Evolutionary conservation across 164 flowering plant genomes (phyloP).

Genomic region (Tetracentron sinense): DNA sequence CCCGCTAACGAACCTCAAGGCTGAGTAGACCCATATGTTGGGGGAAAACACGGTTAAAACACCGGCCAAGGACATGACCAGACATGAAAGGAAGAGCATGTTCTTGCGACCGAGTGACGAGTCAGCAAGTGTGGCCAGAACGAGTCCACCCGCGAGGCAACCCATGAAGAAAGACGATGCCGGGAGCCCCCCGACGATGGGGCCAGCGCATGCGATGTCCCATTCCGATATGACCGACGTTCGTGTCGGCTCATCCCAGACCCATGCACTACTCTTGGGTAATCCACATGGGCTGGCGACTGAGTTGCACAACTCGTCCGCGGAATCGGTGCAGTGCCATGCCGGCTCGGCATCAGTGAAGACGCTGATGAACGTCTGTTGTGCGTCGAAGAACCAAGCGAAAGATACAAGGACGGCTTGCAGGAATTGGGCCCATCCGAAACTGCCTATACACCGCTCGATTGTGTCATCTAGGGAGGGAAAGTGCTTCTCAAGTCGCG

Average conservation of each 20-base stretch:
- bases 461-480: slow-evolving; percentile 42
- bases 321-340: slow-evolving; percentile 42
- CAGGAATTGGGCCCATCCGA: slow-evolving; percentile 42
- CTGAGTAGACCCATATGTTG: slow-evolving; percentile 59
- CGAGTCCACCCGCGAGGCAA: slow-evolving; percentile 54
- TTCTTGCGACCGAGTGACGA: slow-evolving; percentile 63
- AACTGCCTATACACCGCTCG: slow-evolving; percentile 41
- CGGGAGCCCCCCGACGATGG: slow-evolving; percentile 52
- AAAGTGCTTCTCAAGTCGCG: slow-evolving; percentile 5
- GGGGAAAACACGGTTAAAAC: slow-evolving; percentile 32
- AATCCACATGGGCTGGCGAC: slow-evolving; percentile 30
- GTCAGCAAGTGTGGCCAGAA: slow-evolving; percentile 60
- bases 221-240: slow-evolving; percentile 54
- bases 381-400: slow-evolving; percentile 61
- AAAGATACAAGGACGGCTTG: slow-evolving; percentile 51
- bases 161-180: slow-evolving; percentile 64
- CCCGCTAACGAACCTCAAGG: slow-evolving; percentile 46
- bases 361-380: slow-evolving; percentile 59
- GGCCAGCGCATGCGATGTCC: slow-evolving; percentile 35
- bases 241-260: slow-evolving; percentile 39
- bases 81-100: slow-evolving; percentile 44
- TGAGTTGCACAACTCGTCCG: slow-evolving; percentile 7
- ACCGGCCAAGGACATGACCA: slow-evolving; percentile 40
- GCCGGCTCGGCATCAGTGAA: slow-evolving; percentile 54
- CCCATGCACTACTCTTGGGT: slow-evolving; percentile 41